Evolutionary conservation across 2,329 filamentous ascomycete genomes (phyloP).

Genomic region (Stagonosporopsis rhizophila): DNA sequence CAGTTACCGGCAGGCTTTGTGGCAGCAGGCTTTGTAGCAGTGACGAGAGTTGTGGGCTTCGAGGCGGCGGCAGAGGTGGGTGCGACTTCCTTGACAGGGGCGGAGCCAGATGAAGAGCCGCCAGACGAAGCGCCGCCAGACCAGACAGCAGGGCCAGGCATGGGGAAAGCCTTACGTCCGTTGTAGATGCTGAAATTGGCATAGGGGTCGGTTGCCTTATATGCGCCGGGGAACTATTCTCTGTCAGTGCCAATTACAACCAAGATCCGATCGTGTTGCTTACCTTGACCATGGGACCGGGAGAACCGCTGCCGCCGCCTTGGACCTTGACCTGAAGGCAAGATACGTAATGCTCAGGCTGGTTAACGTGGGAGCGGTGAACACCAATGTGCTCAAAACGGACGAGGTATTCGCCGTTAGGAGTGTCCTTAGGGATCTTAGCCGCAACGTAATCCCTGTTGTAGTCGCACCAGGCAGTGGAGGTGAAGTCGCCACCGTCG

Average conservation of each 20-base stretch:
- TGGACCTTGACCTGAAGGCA: slow-evolving; percentile 54
- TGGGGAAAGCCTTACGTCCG: slow-evolving; percentile 26
- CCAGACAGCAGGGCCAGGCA: slow-evolving; percentile 28
- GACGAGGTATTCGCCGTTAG: slow-evolving; percentile 54
- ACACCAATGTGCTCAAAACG: slow-evolving; percentile 54
- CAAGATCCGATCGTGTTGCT: not conserved
- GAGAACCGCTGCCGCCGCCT: slow-evolving; percentile 42
- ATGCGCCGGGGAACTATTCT: slow-evolving; percentile 46
- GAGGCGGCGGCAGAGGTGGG: not conserved
- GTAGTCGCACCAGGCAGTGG: slow-evolving; percentile 35
- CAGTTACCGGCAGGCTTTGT: slow-evolving; percentile 8
- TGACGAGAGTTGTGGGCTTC: slow-evolving; percentile 12
- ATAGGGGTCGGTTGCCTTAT: slow-evolving; percentile 32
- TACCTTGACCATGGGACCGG: slow-evolving; percentile 43
- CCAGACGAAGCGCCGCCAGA: slow-evolving; percentile 18
- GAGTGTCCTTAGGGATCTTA: slow-evolving; percentile 49
- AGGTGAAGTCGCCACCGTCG: slow-evolving; percentile 26
- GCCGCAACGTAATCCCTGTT: slow-evolving; percentile 33
- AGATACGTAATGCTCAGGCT: slow-evolving; percentile 53
- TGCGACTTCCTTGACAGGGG: slow-evolving; percentile 18
- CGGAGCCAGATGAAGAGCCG: slow-evolving; percentile 12
- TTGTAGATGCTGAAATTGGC: slow-evolving; percentile 40
- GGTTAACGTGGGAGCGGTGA: slow-evolving; percentile 34
- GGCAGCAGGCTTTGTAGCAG: slow-evolving; percentile 5
- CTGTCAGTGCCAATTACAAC: not conserved